Base-by-base conservation (phyloP, 1,139 yeast species). In the Magnusiomyces paraingens region DNA sequence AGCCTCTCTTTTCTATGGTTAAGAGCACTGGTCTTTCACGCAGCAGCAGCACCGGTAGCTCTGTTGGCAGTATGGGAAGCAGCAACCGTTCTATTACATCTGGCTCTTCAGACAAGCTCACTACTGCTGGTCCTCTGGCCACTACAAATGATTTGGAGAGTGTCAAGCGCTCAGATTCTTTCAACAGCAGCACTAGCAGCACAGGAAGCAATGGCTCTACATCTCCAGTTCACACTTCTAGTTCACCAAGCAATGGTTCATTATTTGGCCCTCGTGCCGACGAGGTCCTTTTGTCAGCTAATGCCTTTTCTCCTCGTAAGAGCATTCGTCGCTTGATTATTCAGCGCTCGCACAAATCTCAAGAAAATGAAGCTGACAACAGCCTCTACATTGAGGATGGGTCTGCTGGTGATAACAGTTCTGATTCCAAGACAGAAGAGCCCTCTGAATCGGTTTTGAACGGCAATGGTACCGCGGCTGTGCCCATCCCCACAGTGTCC, bases 201-300 rank as follows among this genome's bases (percentile, higher is more conserved):
- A 36, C n/a, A 6, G 12, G n/a, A 8, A n/a, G 40, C 17, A 20
- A 14, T 12, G 50, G 43, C 10, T 15, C 44, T 10, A 47, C 50
- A 17, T 47, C 49, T 5, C 49, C 50, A 10, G 44, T 38, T 41
- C 22, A 22, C 11, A 20, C 44, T 4, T 12, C 26, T 14, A 17
- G 21, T 2, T 11, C 36, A 6, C 43, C 29, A 6, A 35, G 41
- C 12, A 15, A 15, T n/a, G 32, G 32, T 10, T 52, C 56, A 49
- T 52, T 75, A 17, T 68, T 71, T 58, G 71, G 68, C 52, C 58
- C 71, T n/a, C 69, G 72, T 39, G 78, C 86, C 3, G 93, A 86
- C 66, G 77, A 79, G 50, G 83, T 89, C 2, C 84, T 87, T 55
- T 69, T 86, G 57, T 74, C 85, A 1, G 80, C 88, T n/a, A 86